Conservation (phyloP, 345 rosid species). For the Kandelia obovata region DNA sequence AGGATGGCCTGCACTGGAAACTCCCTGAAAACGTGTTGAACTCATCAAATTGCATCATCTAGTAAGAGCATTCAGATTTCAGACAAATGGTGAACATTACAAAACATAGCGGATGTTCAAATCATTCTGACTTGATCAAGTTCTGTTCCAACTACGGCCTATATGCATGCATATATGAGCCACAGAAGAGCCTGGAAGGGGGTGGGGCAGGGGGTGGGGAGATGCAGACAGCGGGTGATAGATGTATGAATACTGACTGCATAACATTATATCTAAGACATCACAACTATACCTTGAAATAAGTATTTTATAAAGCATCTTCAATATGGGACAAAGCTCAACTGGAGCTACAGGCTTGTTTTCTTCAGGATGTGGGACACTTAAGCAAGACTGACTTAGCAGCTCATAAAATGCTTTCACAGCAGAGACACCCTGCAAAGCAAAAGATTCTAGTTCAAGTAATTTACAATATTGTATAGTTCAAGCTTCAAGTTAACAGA, state of each 20-base stretch:
- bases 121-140: background rate
- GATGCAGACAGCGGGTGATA: background rate
- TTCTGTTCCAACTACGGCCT: too few species aligned
- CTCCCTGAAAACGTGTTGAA: conserved; percentile 23
- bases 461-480: background rate
- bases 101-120: background rate
- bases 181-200: too few species aligned
- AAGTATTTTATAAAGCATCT: conserved; percentile 6
- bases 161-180: too few species aligned
- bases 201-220: background rate
- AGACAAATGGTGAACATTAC: background rate
- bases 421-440: background rate
- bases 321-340: conserved; percentile 4
- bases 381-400: background rate
- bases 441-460: background rate
- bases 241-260: background rate
- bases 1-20: conserved; percentile 24
- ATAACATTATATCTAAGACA: background rate
- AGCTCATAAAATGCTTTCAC: conserved; percentile 6
- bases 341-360: conserved; percentile 3
- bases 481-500: too few species aligned
- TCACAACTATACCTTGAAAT: conserved; percentile 8
- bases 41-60: conserved; percentile 6
- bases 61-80: background rate
- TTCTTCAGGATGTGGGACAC: conserved; percentile 3